Percentiles rank a stretch among this genome's conserved stretches.
These are phyloP conservation scores for Fusarium hainanense DNA, from an alignment of 2,329 filamentous ascomycete species.

Conservation along the genomic window DNA sequence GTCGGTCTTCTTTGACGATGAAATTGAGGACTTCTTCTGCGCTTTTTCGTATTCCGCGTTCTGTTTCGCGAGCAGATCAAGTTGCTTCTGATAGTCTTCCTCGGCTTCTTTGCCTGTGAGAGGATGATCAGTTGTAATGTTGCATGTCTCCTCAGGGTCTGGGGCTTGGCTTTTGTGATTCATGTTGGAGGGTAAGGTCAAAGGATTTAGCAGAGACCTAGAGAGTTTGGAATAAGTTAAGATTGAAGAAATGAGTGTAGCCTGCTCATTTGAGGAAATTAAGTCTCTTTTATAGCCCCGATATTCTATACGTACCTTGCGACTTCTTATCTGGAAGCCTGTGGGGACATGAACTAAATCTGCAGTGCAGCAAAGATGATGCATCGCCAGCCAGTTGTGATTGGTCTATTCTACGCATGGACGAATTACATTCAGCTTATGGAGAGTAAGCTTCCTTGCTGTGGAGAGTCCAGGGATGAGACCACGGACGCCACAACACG, in stretches of 20 bases:
- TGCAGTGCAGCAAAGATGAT: neutral
- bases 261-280: fast-evolving
- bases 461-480: too few species aligned
- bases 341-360: too few species aligned
- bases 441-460: neutral
- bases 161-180: neutral
- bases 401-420: neutral
- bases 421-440: neutral
- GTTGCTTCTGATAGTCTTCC: neutral
- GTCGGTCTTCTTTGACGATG: fast-evolving
- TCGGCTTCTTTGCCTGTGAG: neutral
- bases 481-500: too few species aligned
- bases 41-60: neutral
- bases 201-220: fast-evolving
- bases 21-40: neutral
- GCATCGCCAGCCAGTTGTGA: fast-evolving
- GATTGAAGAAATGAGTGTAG: fast-evolving
- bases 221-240: too few species aligned
- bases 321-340: too few species aligned
- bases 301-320: too few species aligned
- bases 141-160: neutral
- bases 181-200: neutral
- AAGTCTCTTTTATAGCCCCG: too few species aligned
- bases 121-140: neutral
- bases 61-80: neutral